These are phyloP conservation scores for Candida pseudofarinosa DNA, from an alignment of 805 yeast genomes.

Conservation along the genomic window DNA sequence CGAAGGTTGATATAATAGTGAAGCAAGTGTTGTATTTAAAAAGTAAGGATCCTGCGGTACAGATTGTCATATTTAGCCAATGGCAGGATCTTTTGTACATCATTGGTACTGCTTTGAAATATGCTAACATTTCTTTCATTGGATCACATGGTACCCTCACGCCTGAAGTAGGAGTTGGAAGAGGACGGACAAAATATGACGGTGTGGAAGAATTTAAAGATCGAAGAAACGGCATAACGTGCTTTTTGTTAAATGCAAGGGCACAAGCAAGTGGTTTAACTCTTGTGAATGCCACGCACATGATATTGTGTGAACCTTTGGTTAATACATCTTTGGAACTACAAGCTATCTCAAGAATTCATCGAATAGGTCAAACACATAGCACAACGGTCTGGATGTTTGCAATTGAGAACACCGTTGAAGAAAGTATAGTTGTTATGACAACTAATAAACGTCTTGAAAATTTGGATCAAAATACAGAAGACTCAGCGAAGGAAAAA, in stretches of 20 bases:
- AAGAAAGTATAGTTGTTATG: conserved; percentile 75
- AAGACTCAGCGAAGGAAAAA: neutral
- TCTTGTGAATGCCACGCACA: conserved; percentile 87
- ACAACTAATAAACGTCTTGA: conserved; percentile 59
- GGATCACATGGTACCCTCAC: conserved; percentile 46
- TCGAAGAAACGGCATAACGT: conserved; percentile 58
- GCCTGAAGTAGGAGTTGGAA: conserved; percentile 27
- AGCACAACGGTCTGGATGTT: conserved; percentile 92
- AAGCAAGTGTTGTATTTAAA: conserved; percentile 66
- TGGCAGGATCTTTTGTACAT: conserved; percentile 74
- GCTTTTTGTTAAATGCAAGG: conserved; percentile 79
- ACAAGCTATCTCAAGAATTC: conserved; percentile 90
- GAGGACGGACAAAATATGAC: conserved; percentile 23
- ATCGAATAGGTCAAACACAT: conserved; percentile 82
- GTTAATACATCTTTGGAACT: conserved; percentile 82
- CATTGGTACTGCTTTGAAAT: conserved; percentile 60
- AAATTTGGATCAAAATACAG: conserved; percentile 22
- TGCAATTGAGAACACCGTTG: conserved; percentile 78
- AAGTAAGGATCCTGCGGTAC: conserved; percentile 55
- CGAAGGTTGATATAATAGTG: conserved; percentile 81
- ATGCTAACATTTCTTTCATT: conserved; percentile 53
- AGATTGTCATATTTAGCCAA: conserved; percentile 85
- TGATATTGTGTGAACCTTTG: conserved; percentile 87
- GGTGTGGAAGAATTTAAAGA: conserved; percentile 59
- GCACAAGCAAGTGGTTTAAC: conserved; percentile 91